Percentiles rank a stretch among this genome's conserved stretches.
These are phyloP conservation scores for Plasmodium berghei DNA, from an alignment of 169 alveolate genomes.

Conservation along the genomic window DNA sequence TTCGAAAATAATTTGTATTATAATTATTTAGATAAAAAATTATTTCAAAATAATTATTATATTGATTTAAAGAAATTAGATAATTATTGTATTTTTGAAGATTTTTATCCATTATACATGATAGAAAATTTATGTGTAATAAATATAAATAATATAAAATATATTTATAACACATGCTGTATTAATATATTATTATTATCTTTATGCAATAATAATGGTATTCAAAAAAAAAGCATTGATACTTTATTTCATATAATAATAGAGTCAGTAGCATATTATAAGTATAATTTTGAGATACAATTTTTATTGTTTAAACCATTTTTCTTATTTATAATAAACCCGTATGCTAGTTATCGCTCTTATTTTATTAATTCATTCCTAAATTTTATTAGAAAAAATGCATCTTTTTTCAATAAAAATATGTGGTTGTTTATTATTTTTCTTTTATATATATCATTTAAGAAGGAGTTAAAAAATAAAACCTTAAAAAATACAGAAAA, in stretches of 20 bases:
- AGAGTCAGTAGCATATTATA: slow-evolving; percentile 48
- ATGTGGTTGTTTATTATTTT: slow-evolving; percentile 73
- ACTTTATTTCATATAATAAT: slow-evolving; percentile 69
- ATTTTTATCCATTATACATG: slow-evolving; percentile 74
- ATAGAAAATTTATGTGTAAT: slow-evolving; percentile 69
- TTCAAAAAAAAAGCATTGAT: slow-evolving; percentile 64
- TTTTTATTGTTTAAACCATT: slow-evolving; percentile 65
- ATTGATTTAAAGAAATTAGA: slow-evolving; percentile 66
- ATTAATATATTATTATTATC: slow-evolving; percentile 53
- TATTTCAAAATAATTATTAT: slow-evolving; percentile 13
- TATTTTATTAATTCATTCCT: slow-evolving; percentile 52
- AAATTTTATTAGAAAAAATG: slow-evolving; percentile 67
- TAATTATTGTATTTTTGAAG: slow-evolving; percentile 70
- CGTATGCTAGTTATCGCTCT: slow-evolving; percentile 45
- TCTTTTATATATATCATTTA: slow-evolving; percentile 48
- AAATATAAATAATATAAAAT: slow-evolving; percentile 39
- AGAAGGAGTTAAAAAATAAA: slow-evolving; percentile 60
- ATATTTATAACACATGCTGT: slow-evolving; percentile 68
- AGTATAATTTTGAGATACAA: slow-evolving; percentile 53
- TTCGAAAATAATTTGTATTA: background rate
- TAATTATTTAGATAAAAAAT: background rate
- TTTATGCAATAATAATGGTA: slow-evolving; percentile 68
- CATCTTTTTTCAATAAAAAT: slow-evolving; percentile 49
- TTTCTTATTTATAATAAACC: slow-evolving; percentile 64
- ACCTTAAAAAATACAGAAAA: slow-evolving; percentile 6